Conservation (phyloP, 768 basidiomycete genomes). For the Naematelia encephala region DNA sequence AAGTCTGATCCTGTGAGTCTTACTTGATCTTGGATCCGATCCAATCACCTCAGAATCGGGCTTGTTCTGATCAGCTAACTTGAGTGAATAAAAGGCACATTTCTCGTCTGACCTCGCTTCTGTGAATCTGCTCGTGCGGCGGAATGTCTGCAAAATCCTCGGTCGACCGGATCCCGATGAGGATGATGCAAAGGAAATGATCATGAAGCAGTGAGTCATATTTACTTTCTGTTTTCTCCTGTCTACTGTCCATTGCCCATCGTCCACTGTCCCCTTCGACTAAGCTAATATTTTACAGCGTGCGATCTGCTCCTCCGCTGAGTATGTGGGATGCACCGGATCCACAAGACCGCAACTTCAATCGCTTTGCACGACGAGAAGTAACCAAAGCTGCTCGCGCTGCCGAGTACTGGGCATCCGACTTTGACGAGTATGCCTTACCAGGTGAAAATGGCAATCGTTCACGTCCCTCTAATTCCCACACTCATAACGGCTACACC, state of each 20-base stretch:
- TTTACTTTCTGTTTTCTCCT: background rate
- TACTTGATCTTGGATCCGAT: constrained; percentile 23
- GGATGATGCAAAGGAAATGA: constrained; percentile 30
- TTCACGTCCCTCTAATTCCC: background rate
- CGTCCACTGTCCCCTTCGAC: too few species aligned
- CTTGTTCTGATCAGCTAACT: background rate
- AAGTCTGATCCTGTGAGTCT: constrained; percentile 54
- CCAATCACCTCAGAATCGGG: background rate
- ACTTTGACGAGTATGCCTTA: constrained; percentile 48
- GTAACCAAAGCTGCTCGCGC: constrained; percentile 40
- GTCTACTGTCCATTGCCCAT: too few species aligned
- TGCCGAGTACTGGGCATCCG: constrained; percentile 49
- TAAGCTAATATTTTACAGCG: too few species aligned
- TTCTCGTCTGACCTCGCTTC: constrained; percentile 56
- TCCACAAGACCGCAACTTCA: constrained; percentile 30
- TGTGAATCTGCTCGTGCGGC: constrained; percentile 55
- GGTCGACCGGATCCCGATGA: constrained; percentile 35
- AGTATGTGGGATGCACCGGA: constrained; percentile 40
- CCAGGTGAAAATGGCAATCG: constrained; percentile 18
- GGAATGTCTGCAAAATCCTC: constrained; percentile 60
- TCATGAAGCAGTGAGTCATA: constrained; percentile 37
- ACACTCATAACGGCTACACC: background rate
- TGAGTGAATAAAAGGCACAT: constrained; percentile 37
- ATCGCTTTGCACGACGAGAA: constrained; percentile 40
- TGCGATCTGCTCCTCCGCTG: constrained; percentile 33